Base-by-base conservation (phyloP, 306 rosid genomes). In the Oemleria cerasiformis region DNA sequence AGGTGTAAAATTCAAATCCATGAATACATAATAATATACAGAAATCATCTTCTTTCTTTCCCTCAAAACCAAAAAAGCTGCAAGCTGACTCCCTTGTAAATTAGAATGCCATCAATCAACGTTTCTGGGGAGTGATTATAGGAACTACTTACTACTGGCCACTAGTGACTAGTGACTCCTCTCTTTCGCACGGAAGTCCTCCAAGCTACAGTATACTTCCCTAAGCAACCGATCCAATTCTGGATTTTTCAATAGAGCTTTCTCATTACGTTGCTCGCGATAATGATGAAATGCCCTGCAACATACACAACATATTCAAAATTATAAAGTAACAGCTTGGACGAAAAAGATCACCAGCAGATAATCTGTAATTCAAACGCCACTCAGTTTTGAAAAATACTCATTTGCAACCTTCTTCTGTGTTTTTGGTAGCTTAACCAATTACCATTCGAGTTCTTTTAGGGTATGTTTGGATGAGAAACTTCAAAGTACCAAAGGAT, bases 201-300 rank as follows among this genome's bases (percentile, higher is more conserved):
- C 96, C 90, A 94, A 75, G 74, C 91, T 84, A 8, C 86, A 82
- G 77, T 86, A 94, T 67, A 91, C 95, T 78, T 91, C 96, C 49
- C 68, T 78, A 58, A 94, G 97, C 83, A 94, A 77, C 81, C 56
- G 80, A 10, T 87, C 96, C 82, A 94, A 76, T 75, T 91, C 99
- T 12, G 85, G 90, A 80, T 86, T 83, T 79, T 89, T 91, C 60
- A 63, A 72, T 69, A 87, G 71, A 0, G 87, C 92, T 63, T 82
- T 90, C 19, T 76, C 89, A 82, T 72, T 78, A 1, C 82, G 84
- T 39, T 49, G 67, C 71, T 82, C 80, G 40, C 97, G 84, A 39
- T 85, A 91, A 74, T 94, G 96, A 77, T 94, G 99, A 78, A 94
- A 94, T 3, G 99, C 99, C 99, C 99, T 94, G 96, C 79, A 82